A percentile compares a stretch with the other conserved stretches of the same genome.
Evolutionary conservation across 768 basidiomycete genomes (phyloP).

Genomic region (Psilocybe cubensis): DNA sequence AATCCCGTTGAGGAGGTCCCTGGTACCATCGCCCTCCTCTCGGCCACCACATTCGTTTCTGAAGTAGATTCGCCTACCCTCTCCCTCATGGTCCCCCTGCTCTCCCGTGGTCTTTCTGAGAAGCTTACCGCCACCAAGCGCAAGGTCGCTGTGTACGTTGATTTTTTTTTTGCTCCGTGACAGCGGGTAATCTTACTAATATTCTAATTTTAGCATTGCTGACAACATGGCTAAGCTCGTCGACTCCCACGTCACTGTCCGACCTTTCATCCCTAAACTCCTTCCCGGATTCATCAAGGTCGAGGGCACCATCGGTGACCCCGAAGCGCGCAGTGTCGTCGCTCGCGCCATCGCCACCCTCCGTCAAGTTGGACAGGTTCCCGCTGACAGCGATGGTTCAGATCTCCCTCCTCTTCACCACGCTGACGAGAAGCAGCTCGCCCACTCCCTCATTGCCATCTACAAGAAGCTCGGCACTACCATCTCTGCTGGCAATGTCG

Average conservation of each 20-base stretch:
- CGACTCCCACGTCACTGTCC: constrained; percentile 92
- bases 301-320: constrained; percentile 93
- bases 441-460: constrained; percentile 67
- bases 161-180: constrained; percentile 15
- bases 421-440: constrained; percentile 69
- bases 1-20: constrained; percentile 99
- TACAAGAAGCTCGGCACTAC: constrained; percentile 84
- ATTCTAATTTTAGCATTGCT: constrained; percentile 63
- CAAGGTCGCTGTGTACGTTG: constrained; percentile 90
- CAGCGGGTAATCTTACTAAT: constrained; percentile 20
- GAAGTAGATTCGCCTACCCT: constrained; percentile 98
- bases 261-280: constrained; percentile 95
- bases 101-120: constrained; percentile 92
- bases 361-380: constrained; percentile 92
- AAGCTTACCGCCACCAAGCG: constrained; percentile 97
- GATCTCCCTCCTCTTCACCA: constrained; percentile 86
- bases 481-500: constrained; percentile 58
- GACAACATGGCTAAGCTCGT: constrained; percentile 99
- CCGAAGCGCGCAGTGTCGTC: constrained; percentile 94
- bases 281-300: constrained; percentile 96
- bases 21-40: constrained; percentile 91
- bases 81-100: constrained; percentile 95
- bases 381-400: constrained; percentile 81
- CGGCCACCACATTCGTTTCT: constrained; percentile 99
- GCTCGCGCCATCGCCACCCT: constrained; percentile 93